Evolutionary conservation across 257 asterid genomes (phyloP).

Genomic region (Agastache rugosa): DNA sequence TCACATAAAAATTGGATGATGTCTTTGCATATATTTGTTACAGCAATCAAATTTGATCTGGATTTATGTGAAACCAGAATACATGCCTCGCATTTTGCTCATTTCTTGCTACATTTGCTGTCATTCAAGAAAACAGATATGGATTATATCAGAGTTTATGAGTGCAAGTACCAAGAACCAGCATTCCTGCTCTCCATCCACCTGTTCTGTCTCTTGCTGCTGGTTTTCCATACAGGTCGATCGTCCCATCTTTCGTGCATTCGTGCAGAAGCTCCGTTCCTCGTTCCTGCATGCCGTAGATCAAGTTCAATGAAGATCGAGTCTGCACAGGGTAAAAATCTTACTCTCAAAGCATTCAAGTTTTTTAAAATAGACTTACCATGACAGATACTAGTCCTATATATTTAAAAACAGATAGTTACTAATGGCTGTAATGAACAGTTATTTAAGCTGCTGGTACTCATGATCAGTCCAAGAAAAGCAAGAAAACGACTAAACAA

Average conservation of each 20-base stretch:
- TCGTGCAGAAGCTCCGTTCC: constrained; percentile 46
- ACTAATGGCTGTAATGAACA: constrained; percentile 42
- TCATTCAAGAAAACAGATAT: background rate
- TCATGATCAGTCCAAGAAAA: constrained; percentile 34
- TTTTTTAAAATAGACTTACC: constrained; percentile 39
- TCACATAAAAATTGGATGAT: background rate
- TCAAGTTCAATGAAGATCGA: constrained; percentile 22
- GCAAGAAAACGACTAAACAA: constrained; percentile 34
- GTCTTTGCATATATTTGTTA: background rate
- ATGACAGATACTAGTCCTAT: constrained; percentile 36
- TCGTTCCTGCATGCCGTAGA: constrained; percentile 58
- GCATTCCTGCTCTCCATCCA: constrained; percentile 78
- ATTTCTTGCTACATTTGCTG: constrained; percentile 12
- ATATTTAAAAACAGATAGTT: constrained; percentile 34
- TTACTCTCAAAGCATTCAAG: constrained; percentile 26
- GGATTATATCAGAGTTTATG: background rate
- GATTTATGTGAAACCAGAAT: background rate
- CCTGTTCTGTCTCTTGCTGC: constrained; percentile 67
- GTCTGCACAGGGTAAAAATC: background rate
- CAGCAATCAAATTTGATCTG: background rate
- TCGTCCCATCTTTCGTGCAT: constrained; percentile 68
- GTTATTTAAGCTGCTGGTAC: constrained; percentile 44
- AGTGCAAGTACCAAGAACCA: constrained; percentile 60
- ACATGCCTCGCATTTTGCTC: background rate
- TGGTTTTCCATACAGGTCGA: constrained; percentile 63